phyloP scores from a whole-genome alignment of 768 basidiomycete genomes.

The Mycena vulgaris region DNA sequence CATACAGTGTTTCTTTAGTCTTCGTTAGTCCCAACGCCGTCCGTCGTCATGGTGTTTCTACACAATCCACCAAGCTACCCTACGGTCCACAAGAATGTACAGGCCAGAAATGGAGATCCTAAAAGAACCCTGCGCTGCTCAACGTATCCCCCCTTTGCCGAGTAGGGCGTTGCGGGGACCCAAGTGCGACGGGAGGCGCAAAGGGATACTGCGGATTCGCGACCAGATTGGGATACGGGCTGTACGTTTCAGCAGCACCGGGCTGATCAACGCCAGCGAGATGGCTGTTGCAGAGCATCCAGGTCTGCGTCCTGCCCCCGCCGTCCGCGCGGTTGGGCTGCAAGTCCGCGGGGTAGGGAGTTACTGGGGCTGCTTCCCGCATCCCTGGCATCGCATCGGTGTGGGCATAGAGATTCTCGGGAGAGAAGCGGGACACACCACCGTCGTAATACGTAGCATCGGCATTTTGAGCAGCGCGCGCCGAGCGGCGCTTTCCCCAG shows the following conservation, averaged over 20 bases:
- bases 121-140: not conserved
- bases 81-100: not conserved
- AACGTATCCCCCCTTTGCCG: constrained; percentile 11
- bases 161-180: not conserved
- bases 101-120: not conserved
- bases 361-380: not conserved
- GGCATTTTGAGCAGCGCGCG: not conserved
- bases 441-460: not conserved
- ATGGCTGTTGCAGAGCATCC: constrained; percentile 7
- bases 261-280: not conserved
- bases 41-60: not conserved
- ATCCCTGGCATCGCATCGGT: not conserved
- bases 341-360: constrained; percentile 11
- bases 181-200: not conserved
- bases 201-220: constrained; percentile 9
- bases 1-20: not conserved
- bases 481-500: constrained; percentile 4
- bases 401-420: not conserved
- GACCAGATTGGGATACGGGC: not conserved
- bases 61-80: not conserved
- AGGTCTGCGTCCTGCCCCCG: not conserved
- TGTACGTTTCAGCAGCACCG: not conserved
- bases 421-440: not conserved
- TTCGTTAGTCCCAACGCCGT: not conserved
- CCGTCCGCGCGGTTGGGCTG: constrained; percentile 18